Conservation (phyloP, 495 filamentous ascomycete genomes). For the Podospora pseudoanserina region DNA sequence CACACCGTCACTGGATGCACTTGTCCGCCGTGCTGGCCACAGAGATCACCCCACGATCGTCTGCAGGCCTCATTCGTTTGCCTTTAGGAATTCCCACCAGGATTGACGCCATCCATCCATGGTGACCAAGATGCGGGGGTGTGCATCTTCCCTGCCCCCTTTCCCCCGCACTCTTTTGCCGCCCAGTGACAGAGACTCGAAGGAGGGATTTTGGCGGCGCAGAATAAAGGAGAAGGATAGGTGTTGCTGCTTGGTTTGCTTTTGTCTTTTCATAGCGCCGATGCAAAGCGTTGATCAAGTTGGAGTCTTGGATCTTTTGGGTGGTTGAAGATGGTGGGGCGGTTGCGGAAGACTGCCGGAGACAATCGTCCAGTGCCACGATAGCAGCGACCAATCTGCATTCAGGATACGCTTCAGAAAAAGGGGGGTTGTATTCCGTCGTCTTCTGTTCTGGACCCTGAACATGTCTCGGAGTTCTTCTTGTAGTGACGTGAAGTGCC, state of each 20-base stretch:
- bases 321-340: background rate
- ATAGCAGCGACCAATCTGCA: background rate
- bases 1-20: background rate
- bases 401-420: too few relatives aligned
- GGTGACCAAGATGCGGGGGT: conserved; percentile 5
- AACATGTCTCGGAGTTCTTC: background rate
- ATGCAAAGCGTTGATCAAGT: background rate
- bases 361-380: background rate
- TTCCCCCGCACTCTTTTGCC: background rate
- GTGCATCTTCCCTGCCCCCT: background rate
- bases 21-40: conserved; percentile 5
- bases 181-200: too few relatives aligned
- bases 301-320: background rate
- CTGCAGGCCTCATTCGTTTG: conserved; percentile 21
- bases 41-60: conserved; percentile 13
- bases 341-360: too few relatives aligned
- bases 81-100: background rate
- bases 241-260: background rate
- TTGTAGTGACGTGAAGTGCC: too few relatives aligned
- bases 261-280: background rate
- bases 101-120: background rate
- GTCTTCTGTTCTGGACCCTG: too few relatives aligned
- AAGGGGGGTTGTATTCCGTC: too few relatives aligned
- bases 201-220: too few relatives aligned
- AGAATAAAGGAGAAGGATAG: too few relatives aligned